Conservation (phyloP, 352 stramenopile genomes). For the Phytophthora boehmeriae region DNA sequence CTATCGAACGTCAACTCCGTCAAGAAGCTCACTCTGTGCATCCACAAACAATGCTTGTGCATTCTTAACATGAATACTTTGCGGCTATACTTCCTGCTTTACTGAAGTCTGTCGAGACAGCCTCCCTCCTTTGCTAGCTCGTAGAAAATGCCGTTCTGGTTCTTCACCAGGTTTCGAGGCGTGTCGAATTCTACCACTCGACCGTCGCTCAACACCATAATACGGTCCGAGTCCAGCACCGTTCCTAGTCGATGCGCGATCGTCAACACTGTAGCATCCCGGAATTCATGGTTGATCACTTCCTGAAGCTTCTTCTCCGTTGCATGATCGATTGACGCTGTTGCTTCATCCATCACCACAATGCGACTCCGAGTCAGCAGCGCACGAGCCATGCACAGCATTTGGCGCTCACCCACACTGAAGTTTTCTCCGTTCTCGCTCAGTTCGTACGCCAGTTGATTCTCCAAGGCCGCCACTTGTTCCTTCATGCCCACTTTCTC, state of each 20-base stretch:
- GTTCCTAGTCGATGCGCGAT: conserved; percentile 92
- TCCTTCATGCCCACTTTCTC: conserved; percentile 73
- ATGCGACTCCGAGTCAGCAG: conserved; percentile 86
- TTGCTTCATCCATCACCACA: conserved; percentile 96
- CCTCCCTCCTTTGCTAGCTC: conserved; percentile 21
- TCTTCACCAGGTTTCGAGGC: conserved; percentile 32
- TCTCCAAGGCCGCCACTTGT: conserved; percentile 13
- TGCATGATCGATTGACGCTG: conserved; percentile 61
- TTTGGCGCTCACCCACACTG: conserved; percentile 86
- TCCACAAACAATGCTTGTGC: not conserved
- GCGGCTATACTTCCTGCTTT: not conserved
- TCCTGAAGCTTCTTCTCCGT: conserved; percentile 62
- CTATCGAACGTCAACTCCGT: no score
- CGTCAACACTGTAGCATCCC: conserved; percentile 86
- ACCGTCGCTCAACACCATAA: conserved; percentile 89
- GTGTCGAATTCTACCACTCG: conserved; percentile 84
- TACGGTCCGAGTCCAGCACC: conserved; percentile 87
- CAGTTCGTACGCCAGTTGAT: conserved; percentile 27
- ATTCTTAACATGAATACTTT: not conserved
- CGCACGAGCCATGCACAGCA: conserved; percentile 92
- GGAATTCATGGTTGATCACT: conserved; percentile 88
- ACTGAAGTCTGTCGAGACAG: conserved; percentile 9
- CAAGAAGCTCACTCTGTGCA: no score
- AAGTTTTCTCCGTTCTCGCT: conserved; percentile 21
- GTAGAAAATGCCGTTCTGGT: conserved; percentile 12